Evolutionary conservation across 257 asterid species (phyloP).

Genomic region (Nicotiana otophora): DNA sequence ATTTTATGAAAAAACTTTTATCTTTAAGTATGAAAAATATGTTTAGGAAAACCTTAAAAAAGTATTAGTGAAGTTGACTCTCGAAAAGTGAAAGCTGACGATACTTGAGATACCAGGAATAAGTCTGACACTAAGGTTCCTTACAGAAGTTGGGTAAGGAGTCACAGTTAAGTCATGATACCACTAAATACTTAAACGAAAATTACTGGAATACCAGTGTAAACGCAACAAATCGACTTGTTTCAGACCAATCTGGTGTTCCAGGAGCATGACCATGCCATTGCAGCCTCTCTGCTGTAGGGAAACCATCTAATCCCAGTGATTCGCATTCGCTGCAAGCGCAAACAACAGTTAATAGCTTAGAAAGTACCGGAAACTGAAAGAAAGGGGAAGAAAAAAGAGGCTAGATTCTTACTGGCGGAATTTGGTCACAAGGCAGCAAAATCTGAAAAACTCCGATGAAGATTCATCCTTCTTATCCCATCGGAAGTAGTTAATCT

Average conservation of each 20-base stretch:
- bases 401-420: constrained; percentile 46
- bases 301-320: constrained; percentile 81
- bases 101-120: neutral
- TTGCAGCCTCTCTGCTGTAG: constrained; percentile 81
- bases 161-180: neutral
- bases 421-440: constrained; percentile 59
- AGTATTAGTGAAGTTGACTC: neutral
- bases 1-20: neutral
- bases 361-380: neutral
- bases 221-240: constrained; percentile 83
- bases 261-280: constrained; percentile 96
- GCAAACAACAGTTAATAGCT: constrained; percentile 8
- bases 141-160: neutral
- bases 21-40: neutral
- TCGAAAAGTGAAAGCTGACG: neutral
- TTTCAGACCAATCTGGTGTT: constrained; percentile 80
- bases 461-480: constrained; percentile 85
- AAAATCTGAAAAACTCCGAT: constrained; percentile 76
- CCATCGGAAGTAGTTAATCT: constrained; percentile 94
- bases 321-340: constrained; percentile 75
- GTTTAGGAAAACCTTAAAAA: neutral
- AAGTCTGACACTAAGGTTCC: neutral
- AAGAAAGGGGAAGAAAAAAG: neutral
- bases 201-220: constrained; percentile 48
- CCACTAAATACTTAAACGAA: neutral